Base-by-base conservation (phyloP, 2,329 filamentous ascomycete species). In the Verticillium nubilum region DNA sequence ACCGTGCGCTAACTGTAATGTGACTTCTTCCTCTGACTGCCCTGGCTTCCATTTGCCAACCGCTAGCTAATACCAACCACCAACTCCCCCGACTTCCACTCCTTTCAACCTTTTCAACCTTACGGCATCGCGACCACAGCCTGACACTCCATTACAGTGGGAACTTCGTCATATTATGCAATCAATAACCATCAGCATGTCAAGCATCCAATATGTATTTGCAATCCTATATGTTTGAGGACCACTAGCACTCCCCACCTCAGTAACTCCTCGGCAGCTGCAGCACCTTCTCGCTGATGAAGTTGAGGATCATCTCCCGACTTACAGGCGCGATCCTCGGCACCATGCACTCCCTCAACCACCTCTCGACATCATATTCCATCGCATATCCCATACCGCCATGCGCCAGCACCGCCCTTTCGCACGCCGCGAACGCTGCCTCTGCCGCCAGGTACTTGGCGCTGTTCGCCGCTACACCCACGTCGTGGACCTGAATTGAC, bases 271-370 rank as follows among this genome's bases (percentile, higher is more conserved):
- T 77, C 1, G 88, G 89, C 27, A 91, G 66, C 3, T 79, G 74
- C n/a, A 91, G 71, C 0, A 84, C 87, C 73, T 84, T 89, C 69
- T 91, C 88, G 2, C 82, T 80, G 13, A 91, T 81, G 69, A 86
- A 91, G 64, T 91, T 91, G 76, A 90, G 75, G 57, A 91, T 89
- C 89, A 91, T 91, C 74, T 91, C 89, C 63, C 86, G 72, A 59
- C 83, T 86, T 0, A 89, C 80, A 0, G 86, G 86, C 10, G 86
- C 85, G 57, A 89, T 85, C 10, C 86, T 73, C 2, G 86, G 86
- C 42, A 89, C 82, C 60, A 88, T 76, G 58, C 83, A 84, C 68
- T 88, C 86, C n/a, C 86, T 73, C 60, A 88, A 76, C 73, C 84
- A 88, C 52, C 86, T 75, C 70, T 89, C 86, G 12, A 88, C 85